Base-by-base conservation (phyloP, 169 alveolate species). In the Cryptosporidium xiaoi region DNA sequence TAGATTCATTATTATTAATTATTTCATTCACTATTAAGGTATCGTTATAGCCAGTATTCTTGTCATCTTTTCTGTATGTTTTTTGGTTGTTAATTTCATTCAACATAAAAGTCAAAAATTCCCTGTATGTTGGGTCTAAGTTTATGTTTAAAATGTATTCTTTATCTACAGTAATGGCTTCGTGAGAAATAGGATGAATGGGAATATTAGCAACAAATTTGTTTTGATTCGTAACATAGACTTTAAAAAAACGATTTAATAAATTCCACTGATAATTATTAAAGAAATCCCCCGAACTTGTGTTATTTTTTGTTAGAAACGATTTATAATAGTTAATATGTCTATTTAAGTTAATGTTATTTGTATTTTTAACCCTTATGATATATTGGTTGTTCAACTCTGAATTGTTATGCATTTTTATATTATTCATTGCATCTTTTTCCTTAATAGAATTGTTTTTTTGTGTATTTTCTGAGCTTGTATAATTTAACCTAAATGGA, bases 201-300 rank as follows among this genome's bases (percentile, higher is more conserved):
- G 87, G 87, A 24, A 77, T 56, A 18, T 60, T 77, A 10, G 87
- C 29, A 3, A 77, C 60, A 77, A 77, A 77, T 31, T 60, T 60
- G 8, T 34, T 18, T 44, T 77, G 87, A 50, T 40, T 20, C 33
- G 77, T 34, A 15, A 77, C 53, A 27, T 62, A 40, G 34, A 62
- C 71, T 48, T 60, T 77, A 29, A 46, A 77, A 46, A 77, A 60
- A 7, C 53, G 58, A 60, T 62, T 44, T 10, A 77, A 18, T 1
- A 77, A 58, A 8, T 44, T 53, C 87, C 87, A 77, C 16, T 77
- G 87, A 60, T 77, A 77, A 24, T 69, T 66, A 34, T 69, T 69
- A 53, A 51, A 69, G 55, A 51, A 69, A 18, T 69, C 83, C 10
- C 67, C 66, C 5, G 40, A 16, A 62, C 10, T 55, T 69, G 15